Evolutionary conservation across 2,329 filamentous ascomycete genomes (phyloP).

Genomic region (Fusarium sp.): DNA sequence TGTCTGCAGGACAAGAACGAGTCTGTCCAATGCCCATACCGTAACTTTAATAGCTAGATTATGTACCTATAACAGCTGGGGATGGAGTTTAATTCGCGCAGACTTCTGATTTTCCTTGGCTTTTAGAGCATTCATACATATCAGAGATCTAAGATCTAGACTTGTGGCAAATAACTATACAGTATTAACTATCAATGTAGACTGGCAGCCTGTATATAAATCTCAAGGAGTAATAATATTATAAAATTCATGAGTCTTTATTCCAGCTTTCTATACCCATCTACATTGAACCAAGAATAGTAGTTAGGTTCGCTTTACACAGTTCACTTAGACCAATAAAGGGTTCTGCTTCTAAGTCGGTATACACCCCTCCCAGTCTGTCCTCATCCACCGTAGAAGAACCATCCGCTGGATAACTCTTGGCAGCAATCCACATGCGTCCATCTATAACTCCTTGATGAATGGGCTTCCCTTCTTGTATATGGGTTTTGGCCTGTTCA

Average conservation of each 20-base stretch:
- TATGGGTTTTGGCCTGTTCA: background rate
- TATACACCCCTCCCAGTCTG: background rate
- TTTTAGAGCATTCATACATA: no score
- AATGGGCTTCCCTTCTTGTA: background rate
- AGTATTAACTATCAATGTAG: no score
- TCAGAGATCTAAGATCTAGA: no score
- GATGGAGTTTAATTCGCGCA: no score
- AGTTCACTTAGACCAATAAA: background rate
- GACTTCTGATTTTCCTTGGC: no score
- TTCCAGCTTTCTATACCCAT: no score
- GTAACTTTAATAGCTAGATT: background rate
- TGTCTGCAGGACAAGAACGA: slow-evolving; percentile 4
- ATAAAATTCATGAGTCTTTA: no score
- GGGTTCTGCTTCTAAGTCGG: background rate
- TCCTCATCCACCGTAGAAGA: background rate
- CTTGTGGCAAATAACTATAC: no score
- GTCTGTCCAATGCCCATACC: slow-evolving; percentile 12
- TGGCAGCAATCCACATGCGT: background rate
- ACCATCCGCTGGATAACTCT: background rate
- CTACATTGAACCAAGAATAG: background rate
- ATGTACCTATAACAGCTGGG: background rate
- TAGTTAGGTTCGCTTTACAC: background rate
- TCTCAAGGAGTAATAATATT: no score
- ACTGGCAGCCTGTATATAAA: no score
- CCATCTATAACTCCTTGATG: background rate